These are phyloP conservation scores for Malus sylvestris DNA, from an alignment of 306 rosid species.

Conservation along the genomic window DNA sequence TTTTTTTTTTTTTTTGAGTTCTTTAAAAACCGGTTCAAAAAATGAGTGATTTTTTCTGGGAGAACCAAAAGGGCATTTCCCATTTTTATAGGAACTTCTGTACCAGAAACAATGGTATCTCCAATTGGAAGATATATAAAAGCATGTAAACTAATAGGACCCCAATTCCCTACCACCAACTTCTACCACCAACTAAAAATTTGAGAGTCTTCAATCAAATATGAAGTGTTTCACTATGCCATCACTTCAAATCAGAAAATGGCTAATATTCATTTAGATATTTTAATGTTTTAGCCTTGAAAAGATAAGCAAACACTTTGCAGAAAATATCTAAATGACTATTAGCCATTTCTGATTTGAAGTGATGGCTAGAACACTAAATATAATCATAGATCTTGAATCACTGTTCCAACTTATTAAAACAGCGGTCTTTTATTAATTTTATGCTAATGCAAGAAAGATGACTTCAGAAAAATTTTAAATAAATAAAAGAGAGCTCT, in stretches of 20 bases:
- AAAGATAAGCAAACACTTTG: not conserved
- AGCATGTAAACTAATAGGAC: not conserved
- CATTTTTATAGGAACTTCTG: too few relatives aligned
- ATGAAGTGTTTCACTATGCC: not conserved
- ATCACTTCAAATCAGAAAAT: not conserved
- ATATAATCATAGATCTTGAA: not conserved
- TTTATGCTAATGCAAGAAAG: not conserved
- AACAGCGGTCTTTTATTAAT: not conserved
- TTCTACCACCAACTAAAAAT: not conserved
- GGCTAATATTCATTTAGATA: not conserved
- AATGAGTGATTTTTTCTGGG: too few relatives aligned
- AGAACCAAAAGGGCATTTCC: too few relatives aligned
- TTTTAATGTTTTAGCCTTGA: not conserved
- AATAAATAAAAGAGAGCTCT: not conserved
- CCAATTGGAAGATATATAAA: not conserved
- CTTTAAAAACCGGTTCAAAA: too few relatives aligned
- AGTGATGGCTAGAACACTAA: too few relatives aligned
- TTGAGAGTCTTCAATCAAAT: not conserved
- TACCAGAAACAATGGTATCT: not conserved
- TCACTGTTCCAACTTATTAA: not conserved
- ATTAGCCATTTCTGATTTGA: too few relatives aligned
- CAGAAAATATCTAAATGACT: not conserved
- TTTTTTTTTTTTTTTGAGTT: too few relatives aligned
- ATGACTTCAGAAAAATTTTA: not conserved
- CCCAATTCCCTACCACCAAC: not conserved